These are phyloP conservation scores for Asterella californica DNA, from an alignment of 225 moss, liverwort and hornwort genomes.

Conservation along the genomic window DNA sequence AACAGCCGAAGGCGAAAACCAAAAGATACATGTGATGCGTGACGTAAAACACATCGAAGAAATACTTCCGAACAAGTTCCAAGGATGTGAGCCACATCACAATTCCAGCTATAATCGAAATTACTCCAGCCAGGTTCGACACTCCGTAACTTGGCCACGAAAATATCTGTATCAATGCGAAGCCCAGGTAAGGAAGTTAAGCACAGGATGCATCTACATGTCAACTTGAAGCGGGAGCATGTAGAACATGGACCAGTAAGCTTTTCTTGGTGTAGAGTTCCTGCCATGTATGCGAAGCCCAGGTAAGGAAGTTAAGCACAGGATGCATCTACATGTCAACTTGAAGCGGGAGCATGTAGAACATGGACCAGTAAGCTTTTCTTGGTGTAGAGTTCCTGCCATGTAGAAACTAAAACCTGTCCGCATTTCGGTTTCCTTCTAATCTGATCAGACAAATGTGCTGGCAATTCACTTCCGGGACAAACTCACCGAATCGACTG, in stretches of 20 bases:
- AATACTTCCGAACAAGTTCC: constrained; percentile 30
- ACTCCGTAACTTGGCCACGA: constrained; percentile 45
- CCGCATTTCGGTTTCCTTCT: too few relatives aligned
- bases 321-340: background rate
- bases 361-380: background rate
- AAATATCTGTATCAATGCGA: constrained; percentile 31
- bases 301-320: background rate
- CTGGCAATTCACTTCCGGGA: background rate
- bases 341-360: too few relatives aligned
- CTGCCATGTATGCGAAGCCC: too few relatives aligned
- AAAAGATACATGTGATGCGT: constrained; percentile 58
- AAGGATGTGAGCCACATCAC: constrained; percentile 54
- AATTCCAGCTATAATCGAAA: constrained; percentile 51
- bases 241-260: too few relatives aligned
- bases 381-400: background rate
- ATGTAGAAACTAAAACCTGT: too few relatives aligned
- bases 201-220: too few relatives aligned
- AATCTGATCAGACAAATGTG: too few relatives aligned
- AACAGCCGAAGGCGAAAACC: constrained; percentile 50
- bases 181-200: too few relatives aligned
- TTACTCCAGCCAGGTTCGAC: constrained; percentile 51
- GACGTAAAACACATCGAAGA: constrained; percentile 50
- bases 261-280: too few relatives aligned
- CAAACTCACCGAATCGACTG: constrained; percentile 24
- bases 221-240: too few relatives aligned